Base-by-base conservation (phyloP, 2,329 filamentous ascomycete genomes). In the Talaromyces sp. region DNA sequence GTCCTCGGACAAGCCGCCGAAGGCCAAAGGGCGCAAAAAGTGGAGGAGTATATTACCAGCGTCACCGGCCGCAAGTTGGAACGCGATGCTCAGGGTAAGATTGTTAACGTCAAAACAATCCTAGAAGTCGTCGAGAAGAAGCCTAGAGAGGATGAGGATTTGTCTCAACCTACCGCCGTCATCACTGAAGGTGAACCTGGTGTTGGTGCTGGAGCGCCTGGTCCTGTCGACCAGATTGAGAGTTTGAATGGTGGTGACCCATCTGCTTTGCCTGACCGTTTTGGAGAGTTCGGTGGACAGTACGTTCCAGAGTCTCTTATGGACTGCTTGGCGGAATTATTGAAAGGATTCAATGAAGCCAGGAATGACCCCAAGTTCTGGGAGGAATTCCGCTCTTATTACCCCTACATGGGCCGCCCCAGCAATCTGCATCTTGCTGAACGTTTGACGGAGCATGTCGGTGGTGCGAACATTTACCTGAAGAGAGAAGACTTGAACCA, bases 401-500 rank as follows among this genome's bases (percentile, higher is more conserved):
- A 98, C 79, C 90, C 92, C 45, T 99, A 95, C 83, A 99, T 99
- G 90, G 93, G 93, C 64, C 89, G 95, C 54, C 94, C 95, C 1
- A 95, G 94, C 61, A 93, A 94, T 70, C 83, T 99, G 62, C 95
- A 99, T 80, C 82, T 93, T 62, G 95, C 95, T 1, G 88, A 95
- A 71, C 88, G 93, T 62, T 82, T 99, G 69, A 98, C 94, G 0
- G 90, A 96, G 75, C 83, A 94, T 73, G 93, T 92, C 57, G 92
- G 93, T 27, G 95, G 95, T 67, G 94, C 95, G 58, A 96, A 93
- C 75, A 96, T 99, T 82, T 99, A 94, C 90, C 82, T 99, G 70
- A 99, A 99, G 86, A 88, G 95, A 72, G 95, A 99, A 81, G 95
- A 99, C 76, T 83, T 98, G 64, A 98, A 98, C 80, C 95, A 99